Evolutionary conservation across 257 asterid species (phyloP), one percentile per base, ranked within the genome.

Genomic region (Craterostigma plantagineum): DNA sequence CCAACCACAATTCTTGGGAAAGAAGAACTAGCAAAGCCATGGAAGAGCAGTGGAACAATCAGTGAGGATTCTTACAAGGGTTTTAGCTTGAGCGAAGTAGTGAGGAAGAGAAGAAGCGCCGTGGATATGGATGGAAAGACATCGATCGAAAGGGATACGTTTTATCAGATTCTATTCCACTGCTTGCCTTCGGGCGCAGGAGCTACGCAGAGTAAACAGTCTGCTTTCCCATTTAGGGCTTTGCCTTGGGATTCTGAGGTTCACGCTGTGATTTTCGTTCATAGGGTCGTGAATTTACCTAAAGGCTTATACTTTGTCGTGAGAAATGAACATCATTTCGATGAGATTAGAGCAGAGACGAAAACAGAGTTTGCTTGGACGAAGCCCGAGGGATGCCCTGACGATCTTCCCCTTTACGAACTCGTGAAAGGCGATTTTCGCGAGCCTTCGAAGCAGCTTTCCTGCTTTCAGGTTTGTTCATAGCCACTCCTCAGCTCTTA

Each of bases 101-200:
- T 72, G 51, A 73, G 97, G 57, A 87, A 66, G 55, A 73, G 97
- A 3, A 71, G 95, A 58, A 87, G 97, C 16, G 97, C 97, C 1
- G 97, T 87, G 51, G 97, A 81, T 65, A 81, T 87, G 97, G 97
- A 87, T 72, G 93, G 92, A 18, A 38, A 36, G 18, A 87, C 86
- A 2, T 35, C 2, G 14, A 79, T 87, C 67, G 37, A 59, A 9
- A 76, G 56, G 52, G 93, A 82, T 18, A 71, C 97, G 0, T 79
- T 87, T 51, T 87, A 67, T 68, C 95, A 82, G 68, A 72, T 79
- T 51, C 56, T 87, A 39, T 55, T 82, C 45, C 95, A 82, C 62
- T 79, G 97, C 53, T 53, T 82, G 79, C 82, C 97, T 49, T 73
- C 92, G 4, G 92, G 84, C 42, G 45, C 33, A 39, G 66, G 49